Conservation (phyloP, 768 basidiomycete genomes). For the Mycena kentingensis region DNA sequence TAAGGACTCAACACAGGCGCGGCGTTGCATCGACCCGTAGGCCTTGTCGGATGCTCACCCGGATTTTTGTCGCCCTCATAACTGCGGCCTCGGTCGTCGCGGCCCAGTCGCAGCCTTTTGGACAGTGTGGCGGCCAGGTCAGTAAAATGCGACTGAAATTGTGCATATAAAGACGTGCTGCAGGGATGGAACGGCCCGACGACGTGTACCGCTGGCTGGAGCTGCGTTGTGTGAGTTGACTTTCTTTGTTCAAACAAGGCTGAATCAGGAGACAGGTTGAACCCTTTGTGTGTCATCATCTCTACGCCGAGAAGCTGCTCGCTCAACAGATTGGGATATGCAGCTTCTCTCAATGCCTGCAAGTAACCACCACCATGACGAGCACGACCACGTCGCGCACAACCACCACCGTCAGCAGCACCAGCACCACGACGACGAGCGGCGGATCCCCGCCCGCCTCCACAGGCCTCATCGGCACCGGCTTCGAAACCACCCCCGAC, state of each 20-base stretch:
- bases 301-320: conserved; percentile 5
- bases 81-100: conserved; percentile 19
- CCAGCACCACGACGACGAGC: conserved; percentile 15
- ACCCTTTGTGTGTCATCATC: conserved; percentile 15
- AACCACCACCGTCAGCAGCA: conserved; percentile 3
- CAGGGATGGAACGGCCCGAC: conserved; percentile 22
- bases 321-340: conserved; percentile 5
- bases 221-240: conserved; percentile 21
- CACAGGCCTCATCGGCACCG: conserved; percentile 19
- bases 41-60: too few species aligned
- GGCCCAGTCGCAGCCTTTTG: conserved; percentile 18
- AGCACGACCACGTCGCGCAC: conserved; percentile 14
- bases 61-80: conserved; percentile 24
- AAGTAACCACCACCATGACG: conserved; percentile 13
- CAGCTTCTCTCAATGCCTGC: conserved; percentile 24
- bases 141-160: too few species aligned
- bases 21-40: too few species aligned
- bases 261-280: too few species aligned
- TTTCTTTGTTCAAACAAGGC: too few species aligned
- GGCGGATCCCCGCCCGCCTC: conserved; percentile 17
- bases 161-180: conserved; percentile 6
- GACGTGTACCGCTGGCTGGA: conserved; percentile 23
- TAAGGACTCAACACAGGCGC: too few species aligned
- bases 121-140: conserved; percentile 22
- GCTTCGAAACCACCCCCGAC: conserved; percentile 22